Evolutionary conservation across 768 basidiomycete species (phyloP).

Genomic region (Mycena alexandri): DNA sequence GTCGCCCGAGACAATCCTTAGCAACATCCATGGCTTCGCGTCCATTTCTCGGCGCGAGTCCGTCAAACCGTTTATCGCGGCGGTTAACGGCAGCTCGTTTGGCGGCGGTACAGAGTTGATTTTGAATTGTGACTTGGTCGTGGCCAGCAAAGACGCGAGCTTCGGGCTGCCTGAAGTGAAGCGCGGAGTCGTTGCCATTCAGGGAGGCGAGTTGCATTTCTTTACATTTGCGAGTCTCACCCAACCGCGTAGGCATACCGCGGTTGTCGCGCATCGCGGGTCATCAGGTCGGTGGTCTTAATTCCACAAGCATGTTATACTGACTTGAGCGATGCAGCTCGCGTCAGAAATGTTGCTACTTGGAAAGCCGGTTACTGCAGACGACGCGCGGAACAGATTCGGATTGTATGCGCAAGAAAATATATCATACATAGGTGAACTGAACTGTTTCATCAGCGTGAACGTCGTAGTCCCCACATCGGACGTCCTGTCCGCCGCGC

Average conservation of each 20-base stretch:
- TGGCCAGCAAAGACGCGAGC: conserved; percentile 74
- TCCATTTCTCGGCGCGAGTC: conserved; percentile 77
- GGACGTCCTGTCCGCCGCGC: conserved; percentile 70
- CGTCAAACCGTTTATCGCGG: conserved; percentile 83
- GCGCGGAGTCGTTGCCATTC: conserved; percentile 78
- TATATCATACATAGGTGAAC: neutral
- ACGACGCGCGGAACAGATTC: conserved; percentile 76
- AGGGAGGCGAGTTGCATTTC: conserved; percentile 64
- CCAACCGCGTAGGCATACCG: conserved; percentile 66
- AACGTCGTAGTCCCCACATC: conserved; percentile 73
- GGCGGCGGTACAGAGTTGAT: conserved; percentile 78
- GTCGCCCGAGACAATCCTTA: conserved; percentile 58
- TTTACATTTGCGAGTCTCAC: neutral
- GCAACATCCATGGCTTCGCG: conserved; percentile 73
- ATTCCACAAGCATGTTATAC: conserved; percentile 26
- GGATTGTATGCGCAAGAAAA: conserved; percentile 69
- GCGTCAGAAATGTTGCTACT: conserved; percentile 83
- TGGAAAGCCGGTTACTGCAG: conserved; percentile 75
- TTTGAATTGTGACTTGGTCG: conserved; percentile 82
- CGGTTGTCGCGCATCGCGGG: conserved; percentile 74
- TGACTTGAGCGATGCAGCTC: conserved; percentile 56
- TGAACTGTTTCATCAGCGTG: conserved; percentile 59
- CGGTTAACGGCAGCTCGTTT: conserved; percentile 80
- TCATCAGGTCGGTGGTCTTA: conserved; percentile 70
- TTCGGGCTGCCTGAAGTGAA: conserved; percentile 86